Percentiles rank a stretch among this genome's conserved stretches.
phyloP scores from a whole-genome alignment of 2,329 filamentous ascomycete species.

The Dactylellina sp. region DNA sequence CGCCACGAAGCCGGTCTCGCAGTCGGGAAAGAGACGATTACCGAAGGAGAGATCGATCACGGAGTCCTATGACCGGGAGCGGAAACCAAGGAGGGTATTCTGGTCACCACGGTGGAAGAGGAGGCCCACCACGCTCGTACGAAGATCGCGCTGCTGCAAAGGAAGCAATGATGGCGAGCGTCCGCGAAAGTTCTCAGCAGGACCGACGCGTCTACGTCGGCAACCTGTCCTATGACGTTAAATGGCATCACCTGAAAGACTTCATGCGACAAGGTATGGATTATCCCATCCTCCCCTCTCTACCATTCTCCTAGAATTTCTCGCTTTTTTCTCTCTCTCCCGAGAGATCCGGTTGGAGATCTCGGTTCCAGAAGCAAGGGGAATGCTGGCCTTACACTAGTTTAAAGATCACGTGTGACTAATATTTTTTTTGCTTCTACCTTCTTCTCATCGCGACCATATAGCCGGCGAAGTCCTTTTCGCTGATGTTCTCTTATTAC shows the following conservation, averaged over 20 bases:
- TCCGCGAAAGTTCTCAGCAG: conserved; percentile 95
- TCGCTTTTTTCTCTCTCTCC: not conserved
- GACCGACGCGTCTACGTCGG: conserved; percentile 99
- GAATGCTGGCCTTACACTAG: too few relatives aligned
- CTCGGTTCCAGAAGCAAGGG: conserved; percentile 1
- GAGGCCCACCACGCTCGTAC: conserved; percentile 78
- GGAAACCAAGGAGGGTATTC: conserved; percentile 77
- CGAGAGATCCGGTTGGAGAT: not conserved
- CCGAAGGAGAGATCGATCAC: conserved; percentile 78
- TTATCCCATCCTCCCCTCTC: not conserved
- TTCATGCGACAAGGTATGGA: conserved; percentile 95
- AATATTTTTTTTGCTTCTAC: conserved; percentile 8
- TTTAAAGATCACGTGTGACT: conserved; percentile 15
- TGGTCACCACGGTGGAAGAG: conserved; percentile 67
- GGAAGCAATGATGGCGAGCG: conserved; percentile 95
- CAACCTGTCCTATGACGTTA: conserved; percentile 99
- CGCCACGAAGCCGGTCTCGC: conserved; percentile 80
- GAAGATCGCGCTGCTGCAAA: conserved; percentile 86
- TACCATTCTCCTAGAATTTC: conserved; percentile 2
- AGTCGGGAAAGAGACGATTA: conserved; percentile 76
- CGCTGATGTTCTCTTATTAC: conserved; percentile 98
- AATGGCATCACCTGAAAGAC: conserved; percentile 99
- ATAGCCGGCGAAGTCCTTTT: conserved; percentile 98
- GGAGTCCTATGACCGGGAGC: conserved; percentile 86
- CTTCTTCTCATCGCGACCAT: conserved; percentile 55